Percentiles rank a stretch among this genome's conserved stretches.
Conservation (phyloP, 2,329 filamentous ascomycete species). For the Aspergillus floridensis region DNA sequence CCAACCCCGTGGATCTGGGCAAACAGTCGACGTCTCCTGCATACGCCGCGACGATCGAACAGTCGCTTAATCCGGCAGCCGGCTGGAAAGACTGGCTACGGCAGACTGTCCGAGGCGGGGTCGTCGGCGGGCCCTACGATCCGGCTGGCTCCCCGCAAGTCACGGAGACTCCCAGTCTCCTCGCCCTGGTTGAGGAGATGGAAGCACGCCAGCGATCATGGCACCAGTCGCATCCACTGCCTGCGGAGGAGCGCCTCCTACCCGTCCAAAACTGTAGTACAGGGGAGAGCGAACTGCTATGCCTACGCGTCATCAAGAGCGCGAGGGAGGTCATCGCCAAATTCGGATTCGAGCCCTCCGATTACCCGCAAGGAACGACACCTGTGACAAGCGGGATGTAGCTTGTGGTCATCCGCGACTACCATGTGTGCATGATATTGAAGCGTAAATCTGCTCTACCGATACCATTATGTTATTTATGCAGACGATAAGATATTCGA, state of each 20-base stretch:
- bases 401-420: neutral
- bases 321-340: conserved; percentile 34
- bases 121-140: conserved; percentile 33
- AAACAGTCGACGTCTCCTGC: conserved; percentile 33
- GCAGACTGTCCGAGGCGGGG: conserved; percentile 34
- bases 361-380: conserved; percentile 32
- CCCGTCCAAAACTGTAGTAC: neutral
- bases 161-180: conserved; percentile 33
- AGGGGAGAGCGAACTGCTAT: conserved; percentile 33
- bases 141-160: conserved; percentile 28
- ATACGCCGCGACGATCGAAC: conserved; percentile 27
- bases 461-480: neutral
- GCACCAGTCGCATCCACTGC: conserved; percentile 33
- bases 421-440: neutral
- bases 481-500: neutral
- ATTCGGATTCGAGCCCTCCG: conserved; percentile 35
- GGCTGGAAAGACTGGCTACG: conserved; percentile 41
- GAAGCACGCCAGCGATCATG: conserved; percentile 44
- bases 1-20: conserved; percentile 37
- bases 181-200: conserved; percentile 41
- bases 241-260: conserved; percentile 11
- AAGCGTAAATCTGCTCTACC: neutral
- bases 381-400: neutral
- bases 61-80: conserved; percentile 26
- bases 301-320: conserved; percentile 34